Conservation (phyloP, 179 eudicot species). For the Dionaea muscipula region DNA sequence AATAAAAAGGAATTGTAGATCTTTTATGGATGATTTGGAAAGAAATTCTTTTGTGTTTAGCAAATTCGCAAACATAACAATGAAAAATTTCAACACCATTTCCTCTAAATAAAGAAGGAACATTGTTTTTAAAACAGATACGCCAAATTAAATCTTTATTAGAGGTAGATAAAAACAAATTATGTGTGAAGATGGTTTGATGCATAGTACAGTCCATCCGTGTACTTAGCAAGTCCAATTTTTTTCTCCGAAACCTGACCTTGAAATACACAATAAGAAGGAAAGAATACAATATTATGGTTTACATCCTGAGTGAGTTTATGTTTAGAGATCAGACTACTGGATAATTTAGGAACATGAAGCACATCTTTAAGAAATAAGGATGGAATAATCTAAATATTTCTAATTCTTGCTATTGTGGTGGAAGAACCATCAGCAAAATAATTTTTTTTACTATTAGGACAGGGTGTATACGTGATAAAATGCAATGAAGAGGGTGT, state of each 20-base stretch:
- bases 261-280: no score
- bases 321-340: no score
- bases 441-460: not conserved
- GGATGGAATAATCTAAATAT: not conserved
- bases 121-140: not conserved
- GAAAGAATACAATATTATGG: no score
- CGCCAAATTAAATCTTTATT: not conserved
- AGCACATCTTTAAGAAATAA: no score
- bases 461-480: not conserved
- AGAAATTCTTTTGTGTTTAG: not conserved
- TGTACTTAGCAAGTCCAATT: conserved; percentile 8
- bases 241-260: not conserved
- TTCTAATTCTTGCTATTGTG: not conserved
- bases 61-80: not conserved
- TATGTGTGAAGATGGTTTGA: no score
- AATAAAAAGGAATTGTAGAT: not conserved
- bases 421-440: not conserved
- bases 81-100: not conserved
- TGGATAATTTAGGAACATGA: no score
- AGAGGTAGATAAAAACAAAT: not conserved
- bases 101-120: not conserved
- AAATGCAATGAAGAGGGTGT: not conserved
- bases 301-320: no score
- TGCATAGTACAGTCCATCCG: not conserved
- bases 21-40: conserved; percentile 6